Conservation (phyloP, 1,284 basidiomycete genomes). For the Coniferiporia sulphurascens region DNA sequence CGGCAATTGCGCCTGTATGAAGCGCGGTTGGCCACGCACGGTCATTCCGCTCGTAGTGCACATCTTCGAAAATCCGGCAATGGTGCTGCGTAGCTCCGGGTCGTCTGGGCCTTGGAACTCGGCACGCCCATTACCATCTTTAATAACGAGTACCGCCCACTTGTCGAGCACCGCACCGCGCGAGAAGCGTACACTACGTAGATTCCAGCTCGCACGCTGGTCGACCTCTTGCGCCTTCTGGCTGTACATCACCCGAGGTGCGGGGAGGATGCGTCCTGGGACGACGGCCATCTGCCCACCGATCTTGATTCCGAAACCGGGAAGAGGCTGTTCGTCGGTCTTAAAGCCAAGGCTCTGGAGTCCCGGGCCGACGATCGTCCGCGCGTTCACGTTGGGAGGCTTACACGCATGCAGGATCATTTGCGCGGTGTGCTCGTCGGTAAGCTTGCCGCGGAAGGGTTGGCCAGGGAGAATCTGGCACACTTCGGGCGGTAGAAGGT, state of each 20-base stretch:
- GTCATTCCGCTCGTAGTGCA: conserved; percentile 59
- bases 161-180: conserved; percentile 45
- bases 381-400: conserved; percentile 61
- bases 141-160: conserved; percentile 63
- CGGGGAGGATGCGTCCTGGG: conserved; percentile 60
- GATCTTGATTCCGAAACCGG: conserved; percentile 57
- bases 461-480: conserved; percentile 69
- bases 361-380: conserved; percentile 51
- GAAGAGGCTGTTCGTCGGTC: conserved; percentile 37
- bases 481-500: conserved; percentile 60
- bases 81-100: conserved; percentile 39
- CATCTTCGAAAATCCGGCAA: conserved; percentile 49
- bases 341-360: conserved; percentile 58
- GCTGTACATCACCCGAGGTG: conserved; percentile 56
- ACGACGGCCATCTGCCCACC: conserved; percentile 66
- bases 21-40: conserved; percentile 28
- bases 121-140: conserved; percentile 44
- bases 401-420: conserved; percentile 70
- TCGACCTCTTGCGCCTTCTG: conserved; percentile 43
- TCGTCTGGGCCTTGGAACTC: conserved; percentile 45
- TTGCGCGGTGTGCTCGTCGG: conserved; percentile 56
- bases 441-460: conserved; percentile 64
- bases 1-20: conserved; percentile 40
- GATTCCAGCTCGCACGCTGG: conserved; percentile 67
- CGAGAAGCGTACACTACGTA: conserved; percentile 56